Percentiles rank a stretch among this genome's conserved stretches.
Evolutionary conservation across 139 green algal species (phyloP).

Genomic region (Micractinium sp.): DNA sequence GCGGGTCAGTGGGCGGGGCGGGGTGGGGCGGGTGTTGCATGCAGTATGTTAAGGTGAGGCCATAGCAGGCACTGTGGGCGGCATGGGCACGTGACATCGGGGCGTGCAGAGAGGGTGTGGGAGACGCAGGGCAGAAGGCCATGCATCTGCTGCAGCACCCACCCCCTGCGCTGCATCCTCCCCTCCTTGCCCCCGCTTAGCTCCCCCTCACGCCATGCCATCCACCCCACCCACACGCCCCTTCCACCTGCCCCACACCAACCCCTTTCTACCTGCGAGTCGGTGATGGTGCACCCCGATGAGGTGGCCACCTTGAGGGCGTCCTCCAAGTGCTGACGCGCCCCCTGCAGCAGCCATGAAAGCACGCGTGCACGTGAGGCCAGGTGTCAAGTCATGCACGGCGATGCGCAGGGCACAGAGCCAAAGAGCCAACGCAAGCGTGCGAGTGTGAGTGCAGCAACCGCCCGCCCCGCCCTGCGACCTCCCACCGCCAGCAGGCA

Average conservation of each 20-base stretch:
- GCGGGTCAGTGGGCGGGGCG: neutral
- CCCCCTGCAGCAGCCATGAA: constrained; percentile 29
- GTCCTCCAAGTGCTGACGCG: constrained; percentile 54
- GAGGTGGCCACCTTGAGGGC: constrained; percentile 11
- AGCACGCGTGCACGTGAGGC: too few relatives aligned
- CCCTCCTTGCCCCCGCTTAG: too few relatives aligned
- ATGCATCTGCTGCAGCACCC: neutral
- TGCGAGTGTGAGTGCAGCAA: too few relatives aligned
- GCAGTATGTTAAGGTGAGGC: neutral
- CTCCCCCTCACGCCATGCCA: too few relatives aligned
- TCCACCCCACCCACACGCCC: neutral
- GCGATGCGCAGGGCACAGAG: too few relatives aligned
- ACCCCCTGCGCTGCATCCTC: too few relatives aligned
- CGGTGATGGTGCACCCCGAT: constrained; percentile 16
- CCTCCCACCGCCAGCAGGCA: neutral
- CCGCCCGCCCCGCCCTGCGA: too few relatives aligned
- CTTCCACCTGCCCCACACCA: neutral
- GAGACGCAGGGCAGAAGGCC: neutral
- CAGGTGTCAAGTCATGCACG: too few relatives aligned
- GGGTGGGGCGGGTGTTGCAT: neutral
- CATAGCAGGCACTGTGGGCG: neutral
- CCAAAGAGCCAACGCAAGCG: too few relatives aligned
- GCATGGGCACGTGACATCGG: too few relatives aligned
- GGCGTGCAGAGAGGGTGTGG: neutral
- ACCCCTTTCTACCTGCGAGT: constrained; percentile 18